Conservation (phyloP, 805 yeast genomes). For the Saccharomycopsis fibuligera region DNA sequence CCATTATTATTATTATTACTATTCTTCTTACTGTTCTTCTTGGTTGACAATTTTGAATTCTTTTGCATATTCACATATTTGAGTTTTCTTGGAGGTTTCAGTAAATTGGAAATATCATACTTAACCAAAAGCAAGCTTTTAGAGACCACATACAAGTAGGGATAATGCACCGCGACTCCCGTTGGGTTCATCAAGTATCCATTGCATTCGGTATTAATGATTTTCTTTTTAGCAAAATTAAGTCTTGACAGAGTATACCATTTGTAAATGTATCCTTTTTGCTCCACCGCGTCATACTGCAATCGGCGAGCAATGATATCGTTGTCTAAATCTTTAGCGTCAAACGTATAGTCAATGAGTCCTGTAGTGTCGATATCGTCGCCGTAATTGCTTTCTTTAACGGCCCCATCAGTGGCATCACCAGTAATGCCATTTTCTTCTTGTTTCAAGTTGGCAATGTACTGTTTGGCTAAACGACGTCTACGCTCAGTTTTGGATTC, state of each 20-base stretch:
- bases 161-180: slow-evolving; percentile 32
- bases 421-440: slow-evolving; percentile 35
- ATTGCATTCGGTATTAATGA: slow-evolving; percentile 1
- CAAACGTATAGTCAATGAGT: slow-evolving; percentile 49
- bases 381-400: slow-evolving; percentile 21
- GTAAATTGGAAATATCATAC: slow-evolving; percentile 58
- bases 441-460: slow-evolving; percentile 67
- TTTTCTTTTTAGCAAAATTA: slow-evolving; percentile 29
- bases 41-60: not conserved
- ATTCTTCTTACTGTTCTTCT: slow-evolving; percentile 21
- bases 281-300: slow-evolving; percentile 84
- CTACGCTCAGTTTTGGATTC: slow-evolving; percentile 92
- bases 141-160: slow-evolving; percentile 67
- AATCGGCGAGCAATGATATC: slow-evolving; percentile 79
- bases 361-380: slow-evolving; percentile 22
- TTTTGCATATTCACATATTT: slow-evolving; percentile 39
- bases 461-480: slow-evolving; percentile 89
- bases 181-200: slow-evolving; percentile 37
- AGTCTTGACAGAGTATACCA: slow-evolving; percentile 51
- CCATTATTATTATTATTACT: too few species aligned
- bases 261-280: slow-evolving; percentile 76
- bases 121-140: slow-evolving; percentile 77
- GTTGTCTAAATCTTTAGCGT: slow-evolving; percentile 85
- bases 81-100: slow-evolving; percentile 57
- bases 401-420: too few species aligned